A percentile compares a stretch with the other conserved stretches of the same genome.
These are phyloP conservation scores for Trifolium fragiferum DNA, from an alignment of 306 rosid species.

Conservation along the genomic window DNA sequence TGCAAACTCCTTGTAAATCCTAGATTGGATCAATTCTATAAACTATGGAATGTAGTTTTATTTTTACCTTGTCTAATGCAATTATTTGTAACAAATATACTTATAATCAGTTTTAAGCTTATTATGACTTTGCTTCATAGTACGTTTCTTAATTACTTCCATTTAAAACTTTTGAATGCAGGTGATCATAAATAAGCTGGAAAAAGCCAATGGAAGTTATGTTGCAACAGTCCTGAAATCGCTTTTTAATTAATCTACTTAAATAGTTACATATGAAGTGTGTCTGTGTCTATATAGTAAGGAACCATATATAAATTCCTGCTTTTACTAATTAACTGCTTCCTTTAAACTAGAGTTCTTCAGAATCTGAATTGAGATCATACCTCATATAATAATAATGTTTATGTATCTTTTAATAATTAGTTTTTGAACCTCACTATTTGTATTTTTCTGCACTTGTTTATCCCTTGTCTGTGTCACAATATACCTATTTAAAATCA, in stretches of 20 bases:
- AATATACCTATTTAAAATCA: not conserved
- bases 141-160: not conserved
- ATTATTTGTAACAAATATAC: too few species aligned
- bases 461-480: not conserved
- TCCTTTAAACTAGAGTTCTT: slow-evolving; percentile 25
- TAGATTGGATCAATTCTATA: too few species aligned
- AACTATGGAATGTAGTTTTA: not conserved
- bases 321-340: slow-evolving; percentile 15
- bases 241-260: slow-evolving; percentile 25
- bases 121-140: too few species aligned
- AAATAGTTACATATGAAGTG: slow-evolving; percentile 29
- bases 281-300: slow-evolving; percentile 8
- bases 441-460: not conserved
- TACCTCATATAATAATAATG: slow-evolving; percentile 11
- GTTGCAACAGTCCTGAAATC: not conserved
- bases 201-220: slow-evolving; percentile 37
- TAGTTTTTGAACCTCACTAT: slow-evolving; percentile 8
- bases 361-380: slow-evolving; percentile 25
- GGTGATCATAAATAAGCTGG: slow-evolving; percentile 37
- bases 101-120: too few species aligned
- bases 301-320: slow-evolving; percentile 18
- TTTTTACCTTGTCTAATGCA: too few species aligned
- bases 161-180: slow-evolving; percentile 39
- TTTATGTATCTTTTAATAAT: slow-evolving; percentile 36
- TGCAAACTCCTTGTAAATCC: too few species aligned